Base-by-base conservation (phyloP, 2,329 filamentous ascomycete species). In the Juglanconis juglandina region DNA sequence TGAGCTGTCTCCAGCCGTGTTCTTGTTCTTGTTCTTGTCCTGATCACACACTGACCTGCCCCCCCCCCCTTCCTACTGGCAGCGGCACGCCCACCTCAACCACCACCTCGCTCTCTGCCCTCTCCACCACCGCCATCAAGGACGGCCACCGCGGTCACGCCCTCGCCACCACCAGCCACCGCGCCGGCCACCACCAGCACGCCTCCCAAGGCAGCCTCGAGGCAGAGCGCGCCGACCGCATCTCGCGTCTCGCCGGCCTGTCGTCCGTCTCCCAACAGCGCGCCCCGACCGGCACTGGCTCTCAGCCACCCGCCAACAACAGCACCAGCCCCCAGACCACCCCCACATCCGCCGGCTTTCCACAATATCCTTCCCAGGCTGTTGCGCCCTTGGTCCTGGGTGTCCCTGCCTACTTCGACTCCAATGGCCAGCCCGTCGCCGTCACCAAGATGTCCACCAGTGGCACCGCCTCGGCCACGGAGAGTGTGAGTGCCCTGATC, bases 61-160 rank as follows among this genome's bases (percentile, higher is more conserved):
- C 30, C 59, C 62, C 62, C 61, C 64, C 61, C 63, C 68, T 66
- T 46, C 14, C 41, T 52, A 53, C 53, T 47, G 55, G 42, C 66
- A 96, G 92, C 65, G 93, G 94, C 69, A 98, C 94, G 3, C 94
- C 94, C 3, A 97, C 95, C 66, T 96, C 92, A 66, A 89, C 90
- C 46, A 96, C 91, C 3, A 97, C 93, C 11, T 96, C 92, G 55
- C 88, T 98, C 69, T 96, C 92, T 33, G 88, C 92, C 46, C 84
- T 98, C 52, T 96, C 92, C 14, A 97, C 94, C 17, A 95, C 92
- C 11, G 94, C 94, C 55, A 96, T 96, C 81, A 96, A 97, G 76
- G 94, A 98, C 72, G 94, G 94, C 68, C 92, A 97, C 71, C 90
- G 92, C 63, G 94, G 94, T 65, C 87, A 92, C 71, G 82, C 88